Conservation (phyloP, 805 yeast genomes). For the Wickerhamiella siamensis region DNA sequence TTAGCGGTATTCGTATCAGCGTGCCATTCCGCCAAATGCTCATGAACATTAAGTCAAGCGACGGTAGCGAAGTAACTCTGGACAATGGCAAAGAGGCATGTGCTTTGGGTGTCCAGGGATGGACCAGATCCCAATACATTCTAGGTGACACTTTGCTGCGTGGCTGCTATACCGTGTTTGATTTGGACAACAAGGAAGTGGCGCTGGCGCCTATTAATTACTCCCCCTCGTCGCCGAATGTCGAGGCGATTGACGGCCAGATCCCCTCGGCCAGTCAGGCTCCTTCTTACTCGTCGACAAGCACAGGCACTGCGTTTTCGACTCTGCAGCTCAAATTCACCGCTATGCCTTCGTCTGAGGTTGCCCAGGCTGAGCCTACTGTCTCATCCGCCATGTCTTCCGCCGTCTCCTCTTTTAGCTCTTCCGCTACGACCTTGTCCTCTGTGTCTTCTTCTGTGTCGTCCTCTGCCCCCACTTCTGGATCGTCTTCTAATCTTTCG, state of each 20-base stretch:
- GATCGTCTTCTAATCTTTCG: not conserved
- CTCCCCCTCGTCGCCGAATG: conserved; percentile 17
- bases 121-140: conserved; percentile 19
- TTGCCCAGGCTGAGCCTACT: not conserved
- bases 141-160: conserved; percentile 57
- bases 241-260: conserved; percentile 10
- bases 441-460: not conserved
- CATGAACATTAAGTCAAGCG: not conserved
- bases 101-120: not conserved
- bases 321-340: not conserved
- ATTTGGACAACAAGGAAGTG: conserved; percentile 42
- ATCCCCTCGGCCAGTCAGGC: conserved; percentile 19
- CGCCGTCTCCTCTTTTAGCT: not conserved
- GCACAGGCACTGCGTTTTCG: not conserved
- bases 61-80: not conserved
- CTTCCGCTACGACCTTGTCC: not conserved
- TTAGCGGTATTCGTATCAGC: conserved; percentile 6
- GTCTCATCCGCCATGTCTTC: not conserved
- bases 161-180: conserved; percentile 52
- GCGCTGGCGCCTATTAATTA: conserved; percentile 39
- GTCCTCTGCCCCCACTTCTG: not conserved
- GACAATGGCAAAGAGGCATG: not conserved
- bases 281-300: conserved; percentile 13
- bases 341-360: not conserved
- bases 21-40: conserved; percentile 5